These are phyloP conservation scores for Aspergillus fumigatus DNA, from an alignment of 2,329 filamentous ascomycete genomes.

Conservation along the genomic window DNA sequence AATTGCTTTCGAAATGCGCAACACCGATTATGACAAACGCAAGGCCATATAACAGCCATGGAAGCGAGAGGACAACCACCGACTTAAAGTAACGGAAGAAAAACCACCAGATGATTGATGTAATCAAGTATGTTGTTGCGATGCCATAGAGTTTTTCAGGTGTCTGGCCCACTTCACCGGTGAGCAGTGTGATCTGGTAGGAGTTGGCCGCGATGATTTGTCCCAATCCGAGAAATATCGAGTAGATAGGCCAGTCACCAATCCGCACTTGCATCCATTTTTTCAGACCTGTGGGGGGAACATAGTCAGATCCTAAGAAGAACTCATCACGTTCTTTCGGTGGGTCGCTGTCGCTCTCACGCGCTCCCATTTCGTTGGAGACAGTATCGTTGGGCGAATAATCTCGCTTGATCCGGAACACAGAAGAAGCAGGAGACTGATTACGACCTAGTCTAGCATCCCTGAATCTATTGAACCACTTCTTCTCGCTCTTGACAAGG, in stretches of 20 bases:
- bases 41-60: conserved; percentile 60
- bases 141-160: conserved; percentile 58
- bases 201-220: conserved; percentile 64
- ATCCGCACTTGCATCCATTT: conserved; percentile 54
- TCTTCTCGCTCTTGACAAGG: conserved; percentile 61
- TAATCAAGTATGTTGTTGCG: conserved; percentile 55
- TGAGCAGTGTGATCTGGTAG: conserved; percentile 64
- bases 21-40: conserved; percentile 62
- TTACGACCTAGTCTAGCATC: conserved; percentile 54
- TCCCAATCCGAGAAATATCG: conserved; percentile 56
- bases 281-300: conserved; percentile 52
- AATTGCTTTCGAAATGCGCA: conserved; percentile 50
- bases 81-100: conserved; percentile 56
- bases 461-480: conserved; percentile 59
- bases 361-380: conserved; percentile 32
- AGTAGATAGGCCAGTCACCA: conserved; percentile 62
- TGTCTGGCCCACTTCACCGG: conserved; percentile 57
- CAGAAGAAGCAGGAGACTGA: conserved; percentile 36
- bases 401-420: conserved; percentile 28
- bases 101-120: conserved; percentile 60
- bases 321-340: conserved; percentile 50
- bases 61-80: conserved; percentile 54
- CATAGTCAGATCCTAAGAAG: conserved; percentile 52
- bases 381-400: conserved; percentile 37
- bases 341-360: conserved; percentile 32